Evolutionary conservation across 2,329 filamentous ascomycete genomes (phyloP), one percentile per base, ranked within the genome.

Genomic region (Penicillium sp.): DNA sequence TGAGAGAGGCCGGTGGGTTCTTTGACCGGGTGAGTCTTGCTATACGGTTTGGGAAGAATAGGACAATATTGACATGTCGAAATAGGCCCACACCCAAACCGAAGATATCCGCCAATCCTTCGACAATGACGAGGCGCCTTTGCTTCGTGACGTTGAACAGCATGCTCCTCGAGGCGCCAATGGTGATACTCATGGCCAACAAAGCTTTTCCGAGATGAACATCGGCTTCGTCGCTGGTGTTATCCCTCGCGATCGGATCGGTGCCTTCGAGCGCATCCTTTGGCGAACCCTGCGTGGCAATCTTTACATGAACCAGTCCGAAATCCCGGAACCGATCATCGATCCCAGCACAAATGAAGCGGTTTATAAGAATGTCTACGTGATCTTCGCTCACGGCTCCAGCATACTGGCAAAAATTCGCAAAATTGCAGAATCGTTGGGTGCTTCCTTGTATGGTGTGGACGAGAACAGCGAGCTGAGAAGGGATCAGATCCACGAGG

Each of bases 291-390:
- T 99, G 41, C 91, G 94, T 74, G 94, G 94, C 68, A 99, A 99
- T 76, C 80, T 99, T 61, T 99, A 97, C 82, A 99, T 99, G 94
- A 99, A 99, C 78, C 95, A 99, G 80, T 93, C 93, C 40, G 94
- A 99, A 81, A 99, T 99, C 59, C 88, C 92, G 7, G 93, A 99
- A 73, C 86, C 90, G 35, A 88, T 99, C 65, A 82, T 96, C 72
- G 90, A 99, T 74, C 93, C 94, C 15, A 84, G 89, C 71, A 96
- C 86, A 78, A 97, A 97, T 73, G 93, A 97, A 77, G 82, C 90
- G 61, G 83, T 95, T 66, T 86, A 89, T 80, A 99, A 99, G 86
- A 99, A 97, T 67, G 94, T 99, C 53, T 99, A 99, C 70, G 93
- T 99, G 70, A 99, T 99, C 75, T 99, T 99, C 68, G 94, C 94